Base-by-base conservation (phyloP, 306 rosid species). In the Fragaria ananassa region DNA sequence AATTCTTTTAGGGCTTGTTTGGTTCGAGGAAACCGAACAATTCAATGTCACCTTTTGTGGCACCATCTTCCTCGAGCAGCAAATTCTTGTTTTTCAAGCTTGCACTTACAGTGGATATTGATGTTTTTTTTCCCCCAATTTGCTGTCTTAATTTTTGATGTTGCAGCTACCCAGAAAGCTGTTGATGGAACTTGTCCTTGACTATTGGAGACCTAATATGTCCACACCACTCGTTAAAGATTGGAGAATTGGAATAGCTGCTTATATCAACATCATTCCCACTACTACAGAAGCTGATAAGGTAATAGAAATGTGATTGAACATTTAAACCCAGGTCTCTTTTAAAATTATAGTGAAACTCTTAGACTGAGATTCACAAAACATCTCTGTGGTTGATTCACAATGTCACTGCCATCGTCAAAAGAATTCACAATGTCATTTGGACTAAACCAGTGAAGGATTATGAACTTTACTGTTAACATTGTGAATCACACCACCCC, bases 211-310 rank as follows among this genome's bases (percentile, higher is more conserved):
- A 79, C 57, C 57, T 49, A 14, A 49, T 15, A 49, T 49, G 54
- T 13, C 18, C 19, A 0, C 6, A 15, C 18, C 54, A 14, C 15
- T 2, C 15, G 19, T 17, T 14, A 92, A 89, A 87, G 97, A 92
- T 83, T 95, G 97, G 97, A 95, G 98, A 79, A 96, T 96, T 80
- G 97, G 97, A 84, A 89, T 97, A 75, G 97, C 98, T 71, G 97
- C 98, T 74, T 95, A 97, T 81, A 90, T 92, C 85, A 95, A 95
- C 78, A 92, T 95, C 18, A 95, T 92, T 85, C 98, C 98, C 76
- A 92, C 96, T 83, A 92, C 96, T 87, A 95, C 93, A 19, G 93
- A 96, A 68, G 97, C 97, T 72, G 97, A 97, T 12, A 89, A 95
- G 97, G 97, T 95, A 86, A 51, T 18, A 1, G 39, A 14, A 4